A percentile compares a stretch with the other conserved stretches of the same genome.
Evolutionary conservation across 202 grass and related monocot species (phyloP).

Genomic region (Saccharum hybrid): DNA sequence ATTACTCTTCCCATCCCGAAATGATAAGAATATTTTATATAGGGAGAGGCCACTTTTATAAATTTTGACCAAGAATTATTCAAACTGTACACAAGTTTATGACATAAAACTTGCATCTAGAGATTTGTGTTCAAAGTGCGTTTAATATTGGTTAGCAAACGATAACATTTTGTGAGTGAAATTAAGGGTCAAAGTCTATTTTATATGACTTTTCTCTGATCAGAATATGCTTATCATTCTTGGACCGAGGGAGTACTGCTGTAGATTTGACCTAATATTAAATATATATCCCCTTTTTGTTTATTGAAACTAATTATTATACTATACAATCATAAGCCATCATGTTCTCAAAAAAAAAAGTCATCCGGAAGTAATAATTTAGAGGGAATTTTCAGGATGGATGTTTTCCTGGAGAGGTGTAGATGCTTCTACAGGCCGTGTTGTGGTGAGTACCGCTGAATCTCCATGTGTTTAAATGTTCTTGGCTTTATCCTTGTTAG

Average conservation of each 20-base stretch:
- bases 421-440: constrained; percentile 63
- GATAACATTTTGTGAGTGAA: neutral
- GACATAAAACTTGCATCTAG: neutral
- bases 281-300: neutral
- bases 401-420: constrained; percentile 76
- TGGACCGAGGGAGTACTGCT: neutral
- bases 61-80: neutral
- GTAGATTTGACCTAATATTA: neutral
- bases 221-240: neutral
- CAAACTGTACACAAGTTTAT: neutral
- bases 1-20: neutral
- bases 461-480: neutral
- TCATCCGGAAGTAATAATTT: constrained; percentile 23
- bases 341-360: no score
- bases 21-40: neutral
- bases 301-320: neutral
- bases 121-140: neutral
- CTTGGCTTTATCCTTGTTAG: neutral
- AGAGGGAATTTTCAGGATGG: constrained; percentile 52
- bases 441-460: constrained; percentile 56
- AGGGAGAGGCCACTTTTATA: neutral
- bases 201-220: neutral
- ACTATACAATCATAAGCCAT: neutral
- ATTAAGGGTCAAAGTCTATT: neutral
- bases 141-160: neutral